Conservation (phyloP, 2,329 filamentous ascomycete genomes). For the Bimuria novae-zelandiae region DNA sequence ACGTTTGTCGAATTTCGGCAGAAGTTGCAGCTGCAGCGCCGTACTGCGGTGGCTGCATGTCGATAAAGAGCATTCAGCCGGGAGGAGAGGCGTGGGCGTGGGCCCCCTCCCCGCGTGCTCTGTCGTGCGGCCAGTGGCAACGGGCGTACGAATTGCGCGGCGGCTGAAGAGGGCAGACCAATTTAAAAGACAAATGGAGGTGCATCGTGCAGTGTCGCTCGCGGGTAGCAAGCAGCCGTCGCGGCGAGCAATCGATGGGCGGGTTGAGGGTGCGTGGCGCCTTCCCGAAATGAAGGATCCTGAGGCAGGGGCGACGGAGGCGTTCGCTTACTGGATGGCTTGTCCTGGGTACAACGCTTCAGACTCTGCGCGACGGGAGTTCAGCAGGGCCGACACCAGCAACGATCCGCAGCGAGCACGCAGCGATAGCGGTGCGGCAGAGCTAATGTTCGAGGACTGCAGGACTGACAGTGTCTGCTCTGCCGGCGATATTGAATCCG, state of each 20-base stretch:
- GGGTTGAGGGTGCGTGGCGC: constrained; percentile 23
- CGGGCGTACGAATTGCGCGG: constrained; percentile 8
- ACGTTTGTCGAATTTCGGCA: constrained; percentile 17
- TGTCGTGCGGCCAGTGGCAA: constrained; percentile 4
- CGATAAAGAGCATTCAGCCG: constrained; percentile 23
- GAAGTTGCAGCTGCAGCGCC: constrained; percentile 12
- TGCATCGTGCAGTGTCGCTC: neutral
- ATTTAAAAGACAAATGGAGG: constrained; percentile 11
- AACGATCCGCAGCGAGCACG: neutral
- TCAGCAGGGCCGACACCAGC: too few relatives aligned
- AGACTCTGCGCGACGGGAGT: neutral
- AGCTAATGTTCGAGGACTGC: neutral
- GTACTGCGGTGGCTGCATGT: constrained; percentile 30
- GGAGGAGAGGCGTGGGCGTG: constrained; percentile 3
- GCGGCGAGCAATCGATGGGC: constrained; percentile 9
- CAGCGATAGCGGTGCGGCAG: neutral
- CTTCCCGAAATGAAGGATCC: constrained; percentile 26
- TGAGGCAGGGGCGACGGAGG: constrained; percentile 9
- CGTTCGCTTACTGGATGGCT: neutral
- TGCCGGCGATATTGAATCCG: constrained; percentile 9
- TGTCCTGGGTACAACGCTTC: neutral
- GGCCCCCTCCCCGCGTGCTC: neutral
- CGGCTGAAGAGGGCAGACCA: constrained; percentile 8
- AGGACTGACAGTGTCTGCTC: neutral
- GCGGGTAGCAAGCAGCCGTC: constrained; percentile 15